Base-by-base conservation (phyloP, 2,329 filamentous ascomycete genomes). In the Fusarium sp. region DNA sequence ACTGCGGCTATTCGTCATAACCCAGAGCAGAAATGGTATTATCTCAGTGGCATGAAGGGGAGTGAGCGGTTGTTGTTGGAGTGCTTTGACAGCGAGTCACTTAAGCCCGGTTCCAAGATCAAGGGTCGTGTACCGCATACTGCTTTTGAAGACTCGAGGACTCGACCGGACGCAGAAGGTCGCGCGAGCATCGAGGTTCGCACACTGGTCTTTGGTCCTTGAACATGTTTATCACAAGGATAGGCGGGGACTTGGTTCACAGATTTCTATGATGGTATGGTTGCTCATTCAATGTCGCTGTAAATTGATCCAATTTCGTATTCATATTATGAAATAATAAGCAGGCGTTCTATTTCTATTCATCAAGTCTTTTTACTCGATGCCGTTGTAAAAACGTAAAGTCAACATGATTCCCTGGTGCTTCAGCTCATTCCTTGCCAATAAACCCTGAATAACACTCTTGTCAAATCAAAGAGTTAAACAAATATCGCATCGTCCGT, bases 171-270 rank as follows among this genome's bases (percentile, higher is more conserved):
- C 47, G 93, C 92, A 7, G 88, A 90, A 69, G 87, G 87, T 0
- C 86, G 94, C 70, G 92, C 97, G 84, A 97, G 94, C 78, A 97
- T 98, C 77, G 94, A 98, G 80, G 92, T 97, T 18, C 86, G 94
- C 73, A 90, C 92, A 38, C 83, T 97, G 79, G 92, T 97, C 0
- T 97, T 97, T 84, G 92, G 91, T 1, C 83, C 85, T 16, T 87
- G 69, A 81, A 20, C 13, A 16, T 32, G 8, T 24, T 29, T 27
- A 27, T 22, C 16, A 29, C 29, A 10, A 18, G 15, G 46, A 40
- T 12, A 40, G 12, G 9, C 7, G 7, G 18, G 16, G 12, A 12
- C 16, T 41, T 53, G 24, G 13, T 4, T 38, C 34, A 41, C 11
- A 34, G 27, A 9, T 16, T 15, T 43, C 22, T 45, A 34, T 34